Base-by-base conservation (phyloP, 345 rosid species). In the Arabis hirsuta region DNA sequence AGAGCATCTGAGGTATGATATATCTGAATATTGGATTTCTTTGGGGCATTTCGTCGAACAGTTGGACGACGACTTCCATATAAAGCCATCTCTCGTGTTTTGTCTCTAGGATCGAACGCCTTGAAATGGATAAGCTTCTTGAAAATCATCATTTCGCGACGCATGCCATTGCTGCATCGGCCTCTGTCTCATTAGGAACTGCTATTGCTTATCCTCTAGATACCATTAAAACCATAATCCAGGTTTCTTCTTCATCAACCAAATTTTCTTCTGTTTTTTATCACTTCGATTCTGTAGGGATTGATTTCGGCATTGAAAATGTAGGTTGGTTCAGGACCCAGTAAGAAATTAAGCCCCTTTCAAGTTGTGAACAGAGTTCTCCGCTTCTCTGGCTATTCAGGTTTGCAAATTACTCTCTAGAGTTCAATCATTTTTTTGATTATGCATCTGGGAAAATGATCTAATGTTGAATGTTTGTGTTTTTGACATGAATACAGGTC, bases 251-350 rank as follows among this genome's bases (percentile, higher is more conserved):
- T 46, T 8, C 76, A 52, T 61, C 42, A 27, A 12, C 74, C 12
- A 44, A 9, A 5, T 51, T 6, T 26, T 63, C 50, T 32, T 54
- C 22, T 31, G 2, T 29, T 26, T 19, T 70, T 6, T 6, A 43
- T 69, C 42, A 31, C 31, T 57, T 31, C 8, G 54, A 19, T 68
- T 61, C 55, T 32, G 39, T 42, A 9, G 47, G 38, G 13, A 9
- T 43, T 47, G 16, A 65, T 36, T 55, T 59, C 10, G 41, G 71
- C 34, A 69, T 39, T 72, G 73, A 38, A 22, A 47, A 7, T 56
- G 12, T 84, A 92, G 98, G 96, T 94, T 61, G 92, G 97, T 81
- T 89, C 97, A 38, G 80, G 82, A 71, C 80, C 97, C 67, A 73
- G 62, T 44, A 88, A 84, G 75, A 84, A 76, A 69, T 68, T 88